Evolutionary conservation across 768 basidiomycete species (phyloP), one percentile per base, ranked within the genome.

Genomic region (Termitomyces sp.): DNA sequence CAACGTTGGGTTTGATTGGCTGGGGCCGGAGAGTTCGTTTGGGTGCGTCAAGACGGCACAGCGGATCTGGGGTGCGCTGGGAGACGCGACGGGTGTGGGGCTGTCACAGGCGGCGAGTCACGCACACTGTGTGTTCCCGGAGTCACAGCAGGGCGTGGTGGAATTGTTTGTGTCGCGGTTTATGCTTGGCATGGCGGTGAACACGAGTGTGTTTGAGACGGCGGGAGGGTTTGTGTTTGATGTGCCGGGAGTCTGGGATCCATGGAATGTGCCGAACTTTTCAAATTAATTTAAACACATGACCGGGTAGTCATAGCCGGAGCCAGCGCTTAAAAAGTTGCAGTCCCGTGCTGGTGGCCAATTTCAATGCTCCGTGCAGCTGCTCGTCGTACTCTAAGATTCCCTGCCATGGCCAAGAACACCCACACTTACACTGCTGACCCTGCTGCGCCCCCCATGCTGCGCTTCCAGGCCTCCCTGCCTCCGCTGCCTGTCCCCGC

Each of bases 81-180:
- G 81, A 0, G 15, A 18, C 27, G n/a, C 70, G 75, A 58, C 65
- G 67, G 55, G 79, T 80, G 73, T 57, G 2, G 84, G 83, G 24
- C 77, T 81, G 63, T 80, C 78, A 16, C 78, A 81, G 69, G 72
- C 78, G 13, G 81, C 81, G 41, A 76, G 76, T 58, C 83, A 85
- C 61, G 66, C 66, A 39, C 83, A 85, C 61, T 85, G 84, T 68
- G 66, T 68, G 7, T 84, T 81, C 77, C 84, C 84, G 1, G 66
- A 76, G 11, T 61, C 60, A 39, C 76, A 81, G 60, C 72, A 77
- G 56, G 65, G 69, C 0, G 72, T 76, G 31, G 67, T 86, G 58
- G 73, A 72, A 54, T 81, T 81, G 20, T 86, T 83, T 67, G 68
- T 86, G 64, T 72, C 80, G 69, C 78, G 76, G 64, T 86, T 83